Evolutionary conservation across 2,329 filamentous ascomycete species (phyloP), one percentile per base, ranked within the genome.

Genomic region (Berkeleyomyces rouxiae): DNA sequence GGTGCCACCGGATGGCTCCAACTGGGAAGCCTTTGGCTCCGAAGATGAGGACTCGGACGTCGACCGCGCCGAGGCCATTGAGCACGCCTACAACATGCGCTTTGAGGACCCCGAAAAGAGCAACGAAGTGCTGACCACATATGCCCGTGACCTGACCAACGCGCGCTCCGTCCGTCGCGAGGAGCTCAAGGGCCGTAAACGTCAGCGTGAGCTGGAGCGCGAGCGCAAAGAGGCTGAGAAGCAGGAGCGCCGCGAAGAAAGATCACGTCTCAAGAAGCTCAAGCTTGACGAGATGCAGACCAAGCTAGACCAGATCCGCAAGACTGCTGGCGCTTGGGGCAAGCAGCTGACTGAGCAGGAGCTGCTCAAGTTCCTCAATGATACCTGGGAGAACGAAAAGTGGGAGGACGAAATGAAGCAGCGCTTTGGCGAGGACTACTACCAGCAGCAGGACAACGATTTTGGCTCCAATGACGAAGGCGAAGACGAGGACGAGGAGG

Each of bases 401-500:
- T 99, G 92, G 91, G 91, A 96, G 70, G 77, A 84, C 66, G 88
- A 93, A 74, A 96, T 99, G 90, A 80, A 80, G 69, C 87, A 85
- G 72, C 81, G 85, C 13, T 99, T 99, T 69, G 90, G 88, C 62
- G 89, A 96, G 11, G 81, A 87, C 7, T 99, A 99, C 75, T 99
- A 99, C 69, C 87, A 84, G 7, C 80, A 86, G 59, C 84, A 88
- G 10, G 79, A 75, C 66, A 86, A 80, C 43, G 82, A 86, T 33
- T 77, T 80, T 1, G 86, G 84, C 67, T 88, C 86, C 65, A 81
- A 77, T 2, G 80, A 81, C 13, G 87, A 87, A 10, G 78, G 81
- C 16, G 82, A 86, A 33, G 78, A 81, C 1, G 85, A 84, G 67
- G 87, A 85, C 65, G 81, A 79, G 0, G 77, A 78, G 13, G 79